Percentiles rank a stretch among this genome's conserved stretches.
These are phyloP conservation scores for Lactifluus pinguis DNA, from an alignment of 768 basidiomycete genomes.

Conservation along the genomic window DNA sequence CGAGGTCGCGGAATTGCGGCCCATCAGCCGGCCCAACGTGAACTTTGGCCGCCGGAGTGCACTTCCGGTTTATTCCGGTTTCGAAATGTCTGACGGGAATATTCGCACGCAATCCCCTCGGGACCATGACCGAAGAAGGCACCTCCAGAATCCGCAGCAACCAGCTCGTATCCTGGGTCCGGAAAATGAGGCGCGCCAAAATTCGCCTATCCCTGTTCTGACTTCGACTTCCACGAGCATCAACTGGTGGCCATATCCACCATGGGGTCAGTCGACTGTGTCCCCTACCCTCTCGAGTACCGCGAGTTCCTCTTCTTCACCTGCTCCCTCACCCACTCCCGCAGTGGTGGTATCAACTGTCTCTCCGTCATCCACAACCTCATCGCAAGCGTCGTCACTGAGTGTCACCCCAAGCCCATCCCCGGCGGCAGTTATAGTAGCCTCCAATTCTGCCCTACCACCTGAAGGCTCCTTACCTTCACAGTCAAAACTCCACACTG, in stretches of 20 bases:
- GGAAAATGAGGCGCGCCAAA: background rate
- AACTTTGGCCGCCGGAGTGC: background rate
- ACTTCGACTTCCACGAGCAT: constrained; percentile 20
- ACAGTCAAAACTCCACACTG: constrained; percentile 3
- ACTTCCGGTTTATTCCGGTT: background rate
- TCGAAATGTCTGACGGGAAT: background rate
- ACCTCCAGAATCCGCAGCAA: background rate
- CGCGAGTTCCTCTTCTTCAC: background rate
- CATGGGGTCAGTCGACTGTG: constrained; percentile 21
- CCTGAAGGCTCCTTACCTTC: constrained; percentile 17
- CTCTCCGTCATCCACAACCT: background rate
- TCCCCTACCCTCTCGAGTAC: background rate
- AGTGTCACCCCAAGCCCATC: background rate
- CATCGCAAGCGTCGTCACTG: background rate
- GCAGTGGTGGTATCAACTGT: background rate
- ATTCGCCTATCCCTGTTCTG: background rate
- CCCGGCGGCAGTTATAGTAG: constrained; percentile 8
- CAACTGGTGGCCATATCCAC: constrained; percentile 30
- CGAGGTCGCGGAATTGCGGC: background rate
- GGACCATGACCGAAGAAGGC: background rate
- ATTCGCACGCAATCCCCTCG: background rate
- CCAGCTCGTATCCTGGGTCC: background rate
- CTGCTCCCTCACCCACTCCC: background rate
- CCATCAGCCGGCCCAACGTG: constrained; percentile 4
- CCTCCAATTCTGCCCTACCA: constrained; percentile 23